These are phyloP conservation scores for Aureobasidium sp. DNA, from an alignment of 2,329 filamentous ascomycete species.

Conservation along the genomic window DNA sequence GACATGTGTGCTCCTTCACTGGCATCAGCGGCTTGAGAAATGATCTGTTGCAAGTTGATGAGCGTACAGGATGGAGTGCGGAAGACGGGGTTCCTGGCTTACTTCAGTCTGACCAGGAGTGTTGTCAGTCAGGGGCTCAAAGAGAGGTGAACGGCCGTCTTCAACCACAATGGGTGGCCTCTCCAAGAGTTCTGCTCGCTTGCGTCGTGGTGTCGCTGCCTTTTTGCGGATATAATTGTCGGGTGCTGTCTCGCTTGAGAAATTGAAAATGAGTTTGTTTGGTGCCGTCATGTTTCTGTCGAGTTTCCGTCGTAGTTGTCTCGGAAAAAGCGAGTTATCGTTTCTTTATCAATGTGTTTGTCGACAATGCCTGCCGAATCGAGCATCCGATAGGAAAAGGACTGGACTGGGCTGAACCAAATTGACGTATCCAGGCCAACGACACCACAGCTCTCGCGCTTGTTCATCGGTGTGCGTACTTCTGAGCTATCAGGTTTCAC, in stretches of 20 bases:
- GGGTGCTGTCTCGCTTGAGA: neutral
- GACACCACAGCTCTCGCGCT: neutral
- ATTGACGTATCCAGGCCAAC: neutral
- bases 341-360: neutral
- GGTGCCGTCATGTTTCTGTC: neutral
- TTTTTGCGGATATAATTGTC: neutral
- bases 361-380: neutral
- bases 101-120: neutral
- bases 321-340: too few species aligned
- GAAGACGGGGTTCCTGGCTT: neutral
- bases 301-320: neutral
- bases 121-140: neutral
- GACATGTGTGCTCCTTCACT: neutral
- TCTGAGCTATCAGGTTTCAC: neutral
- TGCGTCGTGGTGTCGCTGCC: neutral
- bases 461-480: neutral
- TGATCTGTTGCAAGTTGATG: neutral
- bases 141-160: conserved; percentile 3
- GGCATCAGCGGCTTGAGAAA: neutral
- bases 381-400: neutral
- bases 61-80: neutral
- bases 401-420: neutral
- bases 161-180: neutral
- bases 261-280: conserved; percentile 3
- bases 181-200: neutral